phyloP scores from a whole-genome alignment of 306 rosid species.

The Begonia loranthoides region DNA sequence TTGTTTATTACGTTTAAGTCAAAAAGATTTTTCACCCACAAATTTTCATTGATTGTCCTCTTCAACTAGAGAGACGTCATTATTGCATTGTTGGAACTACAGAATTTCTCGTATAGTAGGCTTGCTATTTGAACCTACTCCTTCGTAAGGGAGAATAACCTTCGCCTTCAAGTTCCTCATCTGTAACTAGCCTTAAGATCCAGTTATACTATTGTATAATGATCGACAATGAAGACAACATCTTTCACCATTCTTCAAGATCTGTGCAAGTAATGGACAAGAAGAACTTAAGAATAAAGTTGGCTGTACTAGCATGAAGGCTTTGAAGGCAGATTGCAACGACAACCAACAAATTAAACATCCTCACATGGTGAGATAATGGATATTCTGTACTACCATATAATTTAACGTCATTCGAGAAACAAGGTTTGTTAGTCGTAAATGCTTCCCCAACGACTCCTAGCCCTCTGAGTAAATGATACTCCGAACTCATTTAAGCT shows the following conservation, averaged over 20 bases:
- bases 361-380: constrained; percentile 35
- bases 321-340: constrained; percentile 44
- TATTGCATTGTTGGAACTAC: constrained; percentile 41
- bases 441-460: constrained; percentile 55
- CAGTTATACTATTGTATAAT: constrained; percentile 36
- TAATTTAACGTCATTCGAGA: constrained; percentile 33
- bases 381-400: constrained; percentile 45
- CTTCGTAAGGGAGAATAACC: constrained; percentile 8
- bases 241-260: constrained; percentile 26
- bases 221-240: constrained; percentile 32
- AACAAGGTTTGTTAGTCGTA: constrained; percentile 34
- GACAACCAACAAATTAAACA: constrained; percentile 41
- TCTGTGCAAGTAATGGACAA: constrained; percentile 35
- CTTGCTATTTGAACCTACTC: constrained; percentile 13
- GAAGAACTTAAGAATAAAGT: constrained; percentile 50
- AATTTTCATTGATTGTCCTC: constrained; percentile 38
- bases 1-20: constrained; percentile 22
- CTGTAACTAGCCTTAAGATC: constrained; percentile 27
- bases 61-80: constrained; percentile 30
- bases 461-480: constrained; percentile 38
- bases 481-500: constrained; percentile 12
- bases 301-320: constrained; percentile 25
- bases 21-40: constrained; percentile 22
- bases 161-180: constrained; percentile 20
- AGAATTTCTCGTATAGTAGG: constrained; percentile 47